Evolutionary conservation across 495 filamentous ascomycete genomes (phyloP).

Genomic region (Schizothecium vesticola): DNA sequence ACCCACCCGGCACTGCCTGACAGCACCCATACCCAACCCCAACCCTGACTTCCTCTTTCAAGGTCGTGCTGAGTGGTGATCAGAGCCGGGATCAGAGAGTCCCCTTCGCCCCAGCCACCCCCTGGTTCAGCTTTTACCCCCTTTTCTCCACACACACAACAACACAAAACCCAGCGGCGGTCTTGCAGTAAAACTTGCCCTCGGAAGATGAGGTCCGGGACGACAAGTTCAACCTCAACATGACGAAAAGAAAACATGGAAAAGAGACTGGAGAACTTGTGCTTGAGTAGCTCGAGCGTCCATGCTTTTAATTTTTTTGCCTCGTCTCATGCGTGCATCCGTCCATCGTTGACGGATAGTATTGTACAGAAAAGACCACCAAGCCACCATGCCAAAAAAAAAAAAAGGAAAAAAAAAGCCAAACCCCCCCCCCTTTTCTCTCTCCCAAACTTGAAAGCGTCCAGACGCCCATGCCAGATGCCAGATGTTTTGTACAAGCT

Average conservation of each 20-base stretch:
- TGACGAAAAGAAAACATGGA: too few species aligned
- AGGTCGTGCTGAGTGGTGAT: not conserved
- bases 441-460: not conserved
- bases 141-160: not conserved
- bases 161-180: not conserved
- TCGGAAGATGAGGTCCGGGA: not conserved
- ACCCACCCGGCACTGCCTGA: too few species aligned
- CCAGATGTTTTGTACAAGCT: not conserved
- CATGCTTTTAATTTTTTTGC: not conserved
- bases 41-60: not conserved
- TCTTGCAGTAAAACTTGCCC: not conserved
- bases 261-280: too few species aligned
- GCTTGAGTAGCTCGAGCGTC: too few species aligned
- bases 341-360: not conserved
- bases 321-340: not conserved
- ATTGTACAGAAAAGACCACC: not conserved
- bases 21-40: too few species aligned
- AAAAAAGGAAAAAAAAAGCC: too few species aligned
- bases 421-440: not conserved
- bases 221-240: too few species aligned
- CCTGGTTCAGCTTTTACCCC: not conserved
- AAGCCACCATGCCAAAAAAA: not conserved
- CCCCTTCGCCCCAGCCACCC: not conserved
- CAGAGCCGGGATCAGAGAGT: too few species aligned
- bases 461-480: not conserved